Conservation (phyloP, 306 rosid genomes). For the Corylus heterophylla region DNA sequence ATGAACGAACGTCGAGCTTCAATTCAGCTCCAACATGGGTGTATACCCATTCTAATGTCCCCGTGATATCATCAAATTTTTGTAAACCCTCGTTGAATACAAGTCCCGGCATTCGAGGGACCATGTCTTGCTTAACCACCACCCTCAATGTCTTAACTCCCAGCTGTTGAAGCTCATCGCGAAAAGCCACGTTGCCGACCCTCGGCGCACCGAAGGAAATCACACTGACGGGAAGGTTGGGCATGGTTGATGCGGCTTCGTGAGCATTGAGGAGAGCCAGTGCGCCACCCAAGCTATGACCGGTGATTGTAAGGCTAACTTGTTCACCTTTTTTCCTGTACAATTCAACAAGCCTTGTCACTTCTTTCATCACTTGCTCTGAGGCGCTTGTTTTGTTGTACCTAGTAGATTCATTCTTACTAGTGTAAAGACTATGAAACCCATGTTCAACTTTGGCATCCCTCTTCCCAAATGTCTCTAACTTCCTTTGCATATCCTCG, state of each 20-base stretch:
- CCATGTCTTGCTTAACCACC: slow-evolving; percentile 55
- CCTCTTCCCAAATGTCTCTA: slow-evolving; percentile 42
- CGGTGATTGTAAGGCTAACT: slow-evolving; percentile 64
- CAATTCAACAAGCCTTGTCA: slow-evolving; percentile 32
- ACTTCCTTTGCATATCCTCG: slow-evolving; percentile 51
- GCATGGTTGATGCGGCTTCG: slow-evolving; percentile 42
- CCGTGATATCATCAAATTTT: slow-evolving; percentile 40
- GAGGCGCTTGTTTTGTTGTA: slow-evolving; percentile 71
- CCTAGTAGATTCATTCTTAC: slow-evolving; percentile 49
- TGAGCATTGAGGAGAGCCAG: slow-evolving; percentile 61
- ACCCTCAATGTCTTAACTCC: slow-evolving; percentile 50
- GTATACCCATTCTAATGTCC: slow-evolving; percentile 57
- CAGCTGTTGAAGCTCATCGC: slow-evolving; percentile 47
- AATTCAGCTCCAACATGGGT: slow-evolving; percentile 56
- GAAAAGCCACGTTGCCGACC: slow-evolving; percentile 65
- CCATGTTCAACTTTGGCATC: slow-evolving; percentile 70
- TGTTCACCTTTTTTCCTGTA: slow-evolving; percentile 48
- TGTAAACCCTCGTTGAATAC: slow-evolving; percentile 51
- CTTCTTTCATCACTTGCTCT: slow-evolving; percentile 59
- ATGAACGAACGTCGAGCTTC: slow-evolving; percentile 48
- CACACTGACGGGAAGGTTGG: slow-evolving; percentile 44
- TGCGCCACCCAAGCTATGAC: slow-evolving; percentile 81
- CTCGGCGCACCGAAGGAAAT: slow-evolving; percentile 74
- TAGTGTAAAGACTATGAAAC: slow-evolving; percentile 51
- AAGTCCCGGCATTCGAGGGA: slow-evolving; percentile 57